Conservation (phyloP, 257 asterid genomes). For the Solanum etuberosum region DNA sequence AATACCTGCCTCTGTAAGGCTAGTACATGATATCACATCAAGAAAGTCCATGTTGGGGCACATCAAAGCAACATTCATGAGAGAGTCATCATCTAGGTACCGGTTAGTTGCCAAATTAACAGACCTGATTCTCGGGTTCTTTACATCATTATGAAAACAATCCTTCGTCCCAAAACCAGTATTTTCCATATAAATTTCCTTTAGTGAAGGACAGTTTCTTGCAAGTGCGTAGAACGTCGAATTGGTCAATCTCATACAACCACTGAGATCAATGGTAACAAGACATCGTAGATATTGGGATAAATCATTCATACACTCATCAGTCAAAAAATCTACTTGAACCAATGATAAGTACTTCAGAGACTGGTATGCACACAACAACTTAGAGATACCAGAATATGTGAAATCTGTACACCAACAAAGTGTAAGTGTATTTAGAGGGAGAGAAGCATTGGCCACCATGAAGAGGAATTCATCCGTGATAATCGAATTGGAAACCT, state of each 20-base stretch:
- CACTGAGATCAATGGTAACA: not conserved
- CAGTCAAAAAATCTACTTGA: not conserved
- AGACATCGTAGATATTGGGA: not conserved
- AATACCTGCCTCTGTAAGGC: slow-evolving; percentile 2
- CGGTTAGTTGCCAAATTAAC: not conserved
- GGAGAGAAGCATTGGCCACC: slow-evolving; percentile 2
- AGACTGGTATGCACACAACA: not conserved
- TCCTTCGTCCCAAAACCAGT: not conserved
- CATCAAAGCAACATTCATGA: not conserved
- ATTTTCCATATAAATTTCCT: not conserved
- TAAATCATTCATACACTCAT: not conserved
- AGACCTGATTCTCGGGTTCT: not conserved
- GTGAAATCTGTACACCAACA: not conserved
- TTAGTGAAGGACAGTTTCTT: slow-evolving; percentile 1
- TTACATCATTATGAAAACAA: not conserved
- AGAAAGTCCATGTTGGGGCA: slow-evolving; percentile 8
- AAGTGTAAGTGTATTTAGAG: not conserved
- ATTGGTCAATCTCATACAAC: not conserved
- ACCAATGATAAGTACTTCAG: slow-evolving; percentile 1
- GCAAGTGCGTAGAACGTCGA: not conserved
- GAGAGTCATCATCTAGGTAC: not conserved
- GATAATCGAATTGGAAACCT: not conserved
- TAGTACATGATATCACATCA: not conserved
- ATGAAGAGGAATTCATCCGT: slow-evolving; percentile 2
- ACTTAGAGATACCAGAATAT: not conserved